phyloP scores from a whole-genome alignment of 441 rosid genomes.

The Mallotus japonicus region DNA sequence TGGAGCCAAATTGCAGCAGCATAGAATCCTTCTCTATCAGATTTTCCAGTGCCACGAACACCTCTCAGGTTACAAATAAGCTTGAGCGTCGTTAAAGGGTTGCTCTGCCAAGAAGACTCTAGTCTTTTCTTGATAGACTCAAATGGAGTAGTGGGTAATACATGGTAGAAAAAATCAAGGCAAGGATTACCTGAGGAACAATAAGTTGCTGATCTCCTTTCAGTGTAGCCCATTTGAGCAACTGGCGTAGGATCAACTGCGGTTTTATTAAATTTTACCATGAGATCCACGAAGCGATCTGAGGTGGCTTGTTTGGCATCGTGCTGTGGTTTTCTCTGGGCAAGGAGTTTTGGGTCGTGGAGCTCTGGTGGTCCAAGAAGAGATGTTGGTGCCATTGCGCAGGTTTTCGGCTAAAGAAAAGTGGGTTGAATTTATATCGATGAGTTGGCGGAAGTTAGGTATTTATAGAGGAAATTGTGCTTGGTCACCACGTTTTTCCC shows the following conservation, averaged over 20 bases:
- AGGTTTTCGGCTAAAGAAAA: neutral
- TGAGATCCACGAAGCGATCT: conserved; percentile 37
- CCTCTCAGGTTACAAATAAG: neutral
- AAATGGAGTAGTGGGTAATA: neutral
- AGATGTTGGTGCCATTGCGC: conserved; percentile 8
- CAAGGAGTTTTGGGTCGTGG: conserved; percentile 5
- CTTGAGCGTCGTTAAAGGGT: neutral
- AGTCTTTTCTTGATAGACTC: neutral
- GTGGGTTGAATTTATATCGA: neutral
- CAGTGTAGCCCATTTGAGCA: neutral
- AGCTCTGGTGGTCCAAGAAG: conserved; percentile 51
- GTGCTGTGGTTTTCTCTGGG: neutral
- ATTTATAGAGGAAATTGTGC: neutral
- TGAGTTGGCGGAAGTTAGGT: neutral
- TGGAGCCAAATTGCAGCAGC: conserved; percentile 12
- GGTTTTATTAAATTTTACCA: conserved; percentile 39
- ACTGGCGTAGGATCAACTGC: neutral
- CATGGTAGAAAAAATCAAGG: neutral
- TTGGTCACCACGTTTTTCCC: neutral
- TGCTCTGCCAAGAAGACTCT: neutral
- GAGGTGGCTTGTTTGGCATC: neutral
- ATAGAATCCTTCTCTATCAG: neutral
- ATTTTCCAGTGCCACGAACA: neutral
- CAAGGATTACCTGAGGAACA: neutral
- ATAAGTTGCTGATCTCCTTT: neutral